A percentile compares a stretch with the other conserved stretches of the same genome.
phyloP scores from a whole-genome alignment of 352 stramenopile species.

The Phytopythium aichiense region DNA sequence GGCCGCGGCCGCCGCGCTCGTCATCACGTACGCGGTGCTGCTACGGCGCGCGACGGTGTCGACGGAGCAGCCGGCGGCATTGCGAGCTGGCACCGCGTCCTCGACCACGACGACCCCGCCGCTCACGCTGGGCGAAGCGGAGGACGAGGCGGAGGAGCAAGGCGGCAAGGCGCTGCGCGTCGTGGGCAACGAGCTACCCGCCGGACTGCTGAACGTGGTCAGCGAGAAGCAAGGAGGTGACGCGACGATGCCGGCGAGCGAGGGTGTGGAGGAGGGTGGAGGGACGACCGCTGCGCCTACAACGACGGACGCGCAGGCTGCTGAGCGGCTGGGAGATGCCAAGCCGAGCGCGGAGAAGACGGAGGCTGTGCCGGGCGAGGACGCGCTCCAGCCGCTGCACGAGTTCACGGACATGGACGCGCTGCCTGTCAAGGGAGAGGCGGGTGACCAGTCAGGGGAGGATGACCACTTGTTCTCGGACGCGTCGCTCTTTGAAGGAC shows the following conservation, averaged over 20 bases:
- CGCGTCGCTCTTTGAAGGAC: neutral
- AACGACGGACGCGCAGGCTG: neutral
- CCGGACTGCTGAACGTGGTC: conserved; percentile 3
- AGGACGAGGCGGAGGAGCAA: neutral
- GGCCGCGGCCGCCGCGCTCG: conserved; percentile 15
- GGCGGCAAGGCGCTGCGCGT: conserved; percentile 2
- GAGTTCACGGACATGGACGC: neutral
- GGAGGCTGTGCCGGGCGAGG: neutral
- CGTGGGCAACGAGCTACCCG: conserved; percentile 12
- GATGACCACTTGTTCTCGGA: conserved; percentile 3
- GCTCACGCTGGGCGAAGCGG: conserved; percentile 10
- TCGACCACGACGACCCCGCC: conserved; percentile 9
- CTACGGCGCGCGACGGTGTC: conserved; percentile 28
- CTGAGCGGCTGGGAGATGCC: no score
- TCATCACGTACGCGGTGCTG: conserved; percentile 36
- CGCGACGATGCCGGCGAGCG: no score
- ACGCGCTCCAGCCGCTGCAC: neutral
- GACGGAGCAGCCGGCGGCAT: neutral
- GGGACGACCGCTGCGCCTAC: neutral
- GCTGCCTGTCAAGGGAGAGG: neutral
- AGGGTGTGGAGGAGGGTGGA: no score
- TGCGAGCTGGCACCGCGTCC: conserved; percentile 2
- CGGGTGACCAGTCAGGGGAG: neutral
- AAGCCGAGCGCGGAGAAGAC: neutral
- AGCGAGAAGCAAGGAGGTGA: neutral